A percentile compares a stretch with the other conserved stretches of the same genome.
Evolutionary conservation across 73 alveolate species (phyloP).

Genomic region (Paramecium sonneborni): DNA sequence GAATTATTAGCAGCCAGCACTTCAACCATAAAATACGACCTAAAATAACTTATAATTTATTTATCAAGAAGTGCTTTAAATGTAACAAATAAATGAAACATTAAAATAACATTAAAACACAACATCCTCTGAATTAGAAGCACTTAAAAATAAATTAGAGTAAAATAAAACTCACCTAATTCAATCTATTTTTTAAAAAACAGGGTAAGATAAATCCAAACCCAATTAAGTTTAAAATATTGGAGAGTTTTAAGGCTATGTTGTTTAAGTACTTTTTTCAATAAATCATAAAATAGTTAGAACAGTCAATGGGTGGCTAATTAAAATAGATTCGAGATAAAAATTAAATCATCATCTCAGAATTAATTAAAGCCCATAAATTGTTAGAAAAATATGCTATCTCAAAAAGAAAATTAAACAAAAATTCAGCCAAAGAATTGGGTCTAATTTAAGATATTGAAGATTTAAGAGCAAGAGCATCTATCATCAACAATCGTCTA

Average conservation of each 20-base stretch:
- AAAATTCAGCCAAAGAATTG: conserved; percentile 39
- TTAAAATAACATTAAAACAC: not conserved
- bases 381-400: conserved; percentile 6
- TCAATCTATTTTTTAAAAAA: not conserved
- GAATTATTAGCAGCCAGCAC: not conserved
- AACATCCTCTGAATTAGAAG: not conserved
- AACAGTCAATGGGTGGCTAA: not conserved
- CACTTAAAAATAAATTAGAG: not conserved
- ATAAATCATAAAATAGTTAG: not conserved
- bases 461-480: not conserved
- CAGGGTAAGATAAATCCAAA: not conserved
- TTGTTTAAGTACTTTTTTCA: not conserved
- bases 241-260: not conserved
- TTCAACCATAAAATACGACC: not conserved
- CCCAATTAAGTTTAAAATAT: not conserved
- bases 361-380: conserved; percentile 20
- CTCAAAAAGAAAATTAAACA: not conserved
- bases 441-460: not conserved
- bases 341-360: not conserved
- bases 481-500: not conserved
- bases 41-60: not conserved
- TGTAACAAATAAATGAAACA: not conserved
- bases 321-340: not conserved
- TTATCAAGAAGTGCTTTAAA: not conserved
- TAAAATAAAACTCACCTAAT: not conserved